A percentile compares a stretch with the other conserved stretches of the same genome.
phyloP scores from a whole-genome alignment of 1,284 basidiomycete genomes.

The Melampsora americana region DNA sequence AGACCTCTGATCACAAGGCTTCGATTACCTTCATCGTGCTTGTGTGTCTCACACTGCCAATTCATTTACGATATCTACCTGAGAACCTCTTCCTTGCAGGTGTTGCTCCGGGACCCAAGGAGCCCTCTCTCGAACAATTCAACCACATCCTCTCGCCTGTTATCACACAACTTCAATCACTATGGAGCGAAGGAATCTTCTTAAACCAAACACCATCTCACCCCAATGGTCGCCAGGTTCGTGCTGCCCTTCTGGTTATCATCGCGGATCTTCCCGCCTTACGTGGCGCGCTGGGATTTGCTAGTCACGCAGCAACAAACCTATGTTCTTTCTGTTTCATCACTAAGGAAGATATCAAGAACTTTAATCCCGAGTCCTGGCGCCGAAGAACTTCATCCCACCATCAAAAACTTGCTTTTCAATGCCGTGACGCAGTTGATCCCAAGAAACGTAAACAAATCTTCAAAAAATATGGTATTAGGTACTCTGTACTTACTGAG shows the following conservation, averaged over 20 bases:
- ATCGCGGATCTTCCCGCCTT: conserved; percentile 1
- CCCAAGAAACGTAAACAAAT: background rate
- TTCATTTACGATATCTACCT: conserved; percentile 37
- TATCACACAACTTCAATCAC: background rate
- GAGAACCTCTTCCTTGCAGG: conserved; percentile 48
- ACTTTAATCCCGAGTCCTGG: background rate
- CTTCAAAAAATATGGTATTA: background rate
- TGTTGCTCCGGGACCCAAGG: conserved; percentile 55
- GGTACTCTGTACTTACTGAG: background rate
- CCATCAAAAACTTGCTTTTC: background rate
- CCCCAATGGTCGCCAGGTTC: background rate
- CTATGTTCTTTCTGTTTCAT: background rate
- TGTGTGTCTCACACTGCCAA: conserved; percentile 34
- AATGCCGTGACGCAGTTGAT: background rate
- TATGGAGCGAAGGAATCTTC: background rate
- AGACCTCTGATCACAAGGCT: background rate
- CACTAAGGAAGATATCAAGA: background rate
- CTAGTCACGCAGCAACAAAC: background rate
- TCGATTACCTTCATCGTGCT: background rate
- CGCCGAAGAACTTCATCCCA: background rate
- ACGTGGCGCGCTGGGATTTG: background rate
- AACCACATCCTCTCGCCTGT: background rate
- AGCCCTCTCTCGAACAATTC: conserved; percentile 51
- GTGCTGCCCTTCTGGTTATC: background rate
- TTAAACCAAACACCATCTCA: background rate